These are phyloP conservation scores for Backusella circina DNA, from an alignment of 192 early-diverging fungal species.

Conservation along the genomic window DNA sequence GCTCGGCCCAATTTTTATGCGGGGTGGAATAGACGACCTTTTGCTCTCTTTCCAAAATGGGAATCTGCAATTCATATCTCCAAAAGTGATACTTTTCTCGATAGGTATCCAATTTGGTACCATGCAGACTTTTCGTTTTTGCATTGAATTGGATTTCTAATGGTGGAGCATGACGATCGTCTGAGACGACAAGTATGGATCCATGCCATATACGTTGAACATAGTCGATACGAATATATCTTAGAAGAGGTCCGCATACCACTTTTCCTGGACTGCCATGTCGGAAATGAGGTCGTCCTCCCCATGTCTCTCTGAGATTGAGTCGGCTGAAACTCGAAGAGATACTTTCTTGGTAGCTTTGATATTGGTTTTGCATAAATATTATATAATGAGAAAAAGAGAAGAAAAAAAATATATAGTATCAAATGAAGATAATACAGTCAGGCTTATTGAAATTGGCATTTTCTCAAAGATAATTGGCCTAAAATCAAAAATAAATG, in stretches of 20 bases:
- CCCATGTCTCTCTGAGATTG: neutral
- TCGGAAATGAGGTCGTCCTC: neutral
- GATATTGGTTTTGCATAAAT: neutral
- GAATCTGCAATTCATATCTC: slow-evolving; percentile 56
- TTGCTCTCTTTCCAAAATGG: slow-evolving; percentile 41
- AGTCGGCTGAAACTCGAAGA: neutral
- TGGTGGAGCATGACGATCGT: slow-evolving; percentile 25
- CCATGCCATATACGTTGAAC: slow-evolving; percentile 38
- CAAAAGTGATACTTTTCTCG: slow-evolving; percentile 56
- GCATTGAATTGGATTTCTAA: slow-evolving; percentile 10
- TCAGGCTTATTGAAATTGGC: too few relatives aligned
- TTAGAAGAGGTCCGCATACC: slow-evolving; percentile 39
- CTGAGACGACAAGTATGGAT: slow-evolving; percentile 40
- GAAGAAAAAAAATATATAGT: neutral
- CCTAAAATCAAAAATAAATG: too few relatives aligned
- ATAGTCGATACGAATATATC: slow-evolving; percentile 41
- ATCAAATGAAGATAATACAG: too few relatives aligned
- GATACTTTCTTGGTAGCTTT: neutral
- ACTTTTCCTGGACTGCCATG: slow-evolving; percentile 5
- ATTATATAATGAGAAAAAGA: neutral
- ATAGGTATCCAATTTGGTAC: slow-evolving; percentile 46
- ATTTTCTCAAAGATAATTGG: too few relatives aligned
- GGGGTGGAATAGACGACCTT: slow-evolving; percentile 22
- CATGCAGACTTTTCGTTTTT: neutral
- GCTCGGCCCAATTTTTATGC: slow-evolving; percentile 33